Evolutionary conservation across 2,329 filamentous ascomycete genomes (phyloP).

Genomic region (Chaetomium sp.): DNA sequence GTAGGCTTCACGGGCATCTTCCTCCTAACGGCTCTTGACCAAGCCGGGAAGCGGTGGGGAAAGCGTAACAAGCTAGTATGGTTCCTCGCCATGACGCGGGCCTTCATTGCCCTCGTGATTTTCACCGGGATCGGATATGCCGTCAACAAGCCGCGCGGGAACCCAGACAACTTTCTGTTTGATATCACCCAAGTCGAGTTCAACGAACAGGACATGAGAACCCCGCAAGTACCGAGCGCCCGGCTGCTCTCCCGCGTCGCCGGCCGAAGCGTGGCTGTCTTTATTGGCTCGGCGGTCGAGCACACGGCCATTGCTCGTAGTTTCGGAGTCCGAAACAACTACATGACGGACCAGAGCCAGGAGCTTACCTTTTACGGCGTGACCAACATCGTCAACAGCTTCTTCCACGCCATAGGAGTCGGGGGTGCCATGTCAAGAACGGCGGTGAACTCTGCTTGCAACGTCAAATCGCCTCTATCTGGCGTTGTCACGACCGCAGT

Average conservation of each 20-base stretch:
- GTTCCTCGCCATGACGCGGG: conserved; percentile 61
- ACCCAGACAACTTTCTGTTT: conserved; percentile 52
- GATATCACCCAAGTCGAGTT: conserved; percentile 60
- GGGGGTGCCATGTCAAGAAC: conserved; percentile 69
- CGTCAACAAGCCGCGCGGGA: conserved; percentile 56
- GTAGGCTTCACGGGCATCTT: conserved; percentile 61
- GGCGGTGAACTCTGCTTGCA: conserved; percentile 66
- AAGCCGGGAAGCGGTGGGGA: conserved; percentile 61
- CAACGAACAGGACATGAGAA: conserved; percentile 49
- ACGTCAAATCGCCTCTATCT: conserved; percentile 63
- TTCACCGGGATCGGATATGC: conserved; percentile 66
- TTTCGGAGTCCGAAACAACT: conserved; percentile 63
- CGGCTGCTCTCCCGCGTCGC: conserved; percentile 57
- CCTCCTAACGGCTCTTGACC: conserved; percentile 58
- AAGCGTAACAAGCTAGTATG: conserved; percentile 59
- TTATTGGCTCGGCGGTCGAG: conserved; percentile 63
- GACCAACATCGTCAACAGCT: conserved; percentile 64
- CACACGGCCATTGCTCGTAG: conserved; percentile 66
- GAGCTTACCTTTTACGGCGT: conserved; percentile 66
- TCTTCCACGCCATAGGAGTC: conserved; percentile 65
- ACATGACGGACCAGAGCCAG: conserved; percentile 65
- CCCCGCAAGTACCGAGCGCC: conserved; percentile 51
- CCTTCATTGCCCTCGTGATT: conserved; percentile 61
- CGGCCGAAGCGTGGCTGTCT: conserved; percentile 58
- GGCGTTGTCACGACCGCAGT: conserved; percentile 63